Evolutionary conservation across 345 rosid genomes (phyloP).

Genomic region (Acer negundo): DNA sequence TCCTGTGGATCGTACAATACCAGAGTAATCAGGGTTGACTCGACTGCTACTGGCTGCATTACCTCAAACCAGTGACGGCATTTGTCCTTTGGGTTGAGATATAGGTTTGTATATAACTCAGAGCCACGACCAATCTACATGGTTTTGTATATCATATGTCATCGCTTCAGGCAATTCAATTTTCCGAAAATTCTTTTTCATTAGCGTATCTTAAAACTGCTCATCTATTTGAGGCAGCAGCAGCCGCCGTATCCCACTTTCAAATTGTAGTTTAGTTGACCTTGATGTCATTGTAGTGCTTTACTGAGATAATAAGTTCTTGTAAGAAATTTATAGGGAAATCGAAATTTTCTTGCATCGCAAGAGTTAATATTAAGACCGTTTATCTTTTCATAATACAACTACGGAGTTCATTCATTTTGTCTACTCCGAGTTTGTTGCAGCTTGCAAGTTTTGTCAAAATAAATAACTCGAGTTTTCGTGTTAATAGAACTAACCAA

Average conservation of each 20-base stretch:
- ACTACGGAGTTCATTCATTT: not conserved
- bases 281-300: not conserved
- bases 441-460: not conserved
- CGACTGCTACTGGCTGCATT: slow-evolving; percentile 19
- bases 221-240: not conserved
- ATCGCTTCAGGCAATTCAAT: not conserved
- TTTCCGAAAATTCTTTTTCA: not conserved
- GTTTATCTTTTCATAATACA: not conserved
- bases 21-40: slow-evolving; percentile 37
- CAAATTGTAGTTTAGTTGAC: not conserved
- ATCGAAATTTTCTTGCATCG: not conserved
- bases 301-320: not conserved
- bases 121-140: not conserved
- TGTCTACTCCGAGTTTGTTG: not conserved
- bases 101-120: slow-evolving; percentile 13
- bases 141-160: slow-evolving; percentile 11
- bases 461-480: too few species aligned
- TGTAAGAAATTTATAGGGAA: not conserved
- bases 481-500: too few species aligned
- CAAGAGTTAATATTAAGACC: not conserved
- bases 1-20: slow-evolving; percentile 73
- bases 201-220: not conserved
- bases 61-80: slow-evolving; percentile 17
- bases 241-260: not conserved
- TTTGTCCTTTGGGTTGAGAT: slow-evolving; percentile 13